Conservation (phyloP, 192 early-diverging fungal species). For the Gaertneriomyces sp. region DNA sequence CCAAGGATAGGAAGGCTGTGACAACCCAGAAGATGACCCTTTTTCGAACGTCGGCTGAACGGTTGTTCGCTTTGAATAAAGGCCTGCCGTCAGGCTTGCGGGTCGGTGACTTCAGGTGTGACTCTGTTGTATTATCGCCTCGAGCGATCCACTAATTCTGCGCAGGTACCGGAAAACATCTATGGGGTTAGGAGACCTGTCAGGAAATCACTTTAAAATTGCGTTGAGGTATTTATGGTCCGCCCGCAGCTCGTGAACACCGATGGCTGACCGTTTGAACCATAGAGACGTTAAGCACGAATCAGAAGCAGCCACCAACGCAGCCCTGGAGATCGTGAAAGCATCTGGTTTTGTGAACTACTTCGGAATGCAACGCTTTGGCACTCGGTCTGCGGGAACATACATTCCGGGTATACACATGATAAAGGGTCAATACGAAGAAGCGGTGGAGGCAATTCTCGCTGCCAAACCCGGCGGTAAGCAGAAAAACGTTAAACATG, state of each 20-base stretch:
- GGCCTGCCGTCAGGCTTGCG: constrained; percentile 46
- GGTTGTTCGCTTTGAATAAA: constrained; percentile 54
- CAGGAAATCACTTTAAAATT: constrained; percentile 89
- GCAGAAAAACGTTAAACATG: not conserved
- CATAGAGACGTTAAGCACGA: constrained; percentile 25
- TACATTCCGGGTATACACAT: constrained; percentile 75
- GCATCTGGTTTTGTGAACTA: constrained; percentile 93
- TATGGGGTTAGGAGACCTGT: constrained; percentile 78
- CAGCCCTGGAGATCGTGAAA: constrained; percentile 62
- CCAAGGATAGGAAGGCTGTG: constrained; percentile 89
- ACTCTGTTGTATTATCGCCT: no score
- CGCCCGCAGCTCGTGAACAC: no score
- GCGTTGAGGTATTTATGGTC: constrained; percentile 54
- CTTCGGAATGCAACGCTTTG: constrained; percentile 98
- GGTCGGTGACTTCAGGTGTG: constrained; percentile 70
- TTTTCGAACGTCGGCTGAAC: constrained; percentile 52
- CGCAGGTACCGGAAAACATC: no score
- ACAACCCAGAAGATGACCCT: constrained; percentile 83
- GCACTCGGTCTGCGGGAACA: constrained; percentile 75
- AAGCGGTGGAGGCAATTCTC: constrained; percentile 77
- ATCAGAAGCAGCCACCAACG: constrained; percentile 31
- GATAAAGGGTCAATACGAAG: constrained; percentile 67
- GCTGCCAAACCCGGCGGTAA: constrained; percentile 71
- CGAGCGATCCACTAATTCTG: no score
- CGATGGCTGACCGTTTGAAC: no score